These are phyloP conservation scores for Perilla frutescens DNA, from an alignment of 257 asterid species.

Conservation along the genomic window DNA sequence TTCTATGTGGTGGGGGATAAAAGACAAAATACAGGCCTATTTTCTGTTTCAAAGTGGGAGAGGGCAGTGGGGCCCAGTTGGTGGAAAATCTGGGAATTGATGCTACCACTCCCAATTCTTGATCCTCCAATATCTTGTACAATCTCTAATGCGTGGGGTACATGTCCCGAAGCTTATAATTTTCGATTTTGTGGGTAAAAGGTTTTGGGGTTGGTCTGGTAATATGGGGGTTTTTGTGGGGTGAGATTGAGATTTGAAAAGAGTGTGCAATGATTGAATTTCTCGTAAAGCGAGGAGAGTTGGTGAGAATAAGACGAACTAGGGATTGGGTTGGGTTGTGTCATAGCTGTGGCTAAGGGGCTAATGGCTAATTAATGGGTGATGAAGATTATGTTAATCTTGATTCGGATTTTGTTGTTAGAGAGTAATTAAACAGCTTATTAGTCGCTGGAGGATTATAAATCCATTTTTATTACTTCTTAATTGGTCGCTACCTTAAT, in stretches of 20 bases:
- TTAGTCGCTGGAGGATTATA: constrained; percentile 7
- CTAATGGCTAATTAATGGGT: constrained; percentile 13
- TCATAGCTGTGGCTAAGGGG: constrained; percentile 22
- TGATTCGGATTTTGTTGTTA: background rate
- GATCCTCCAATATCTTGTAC: constrained; percentile 25
- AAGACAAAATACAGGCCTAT: constrained; percentile 43
- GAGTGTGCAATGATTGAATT: constrained; percentile 41
- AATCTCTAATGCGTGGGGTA: background rate
- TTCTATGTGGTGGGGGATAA: constrained; percentile 43
- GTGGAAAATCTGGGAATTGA: constrained; percentile 32
- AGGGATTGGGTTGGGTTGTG: constrained; percentile 35
- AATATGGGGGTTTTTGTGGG: constrained; percentile 9
- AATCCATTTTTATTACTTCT: constrained; percentile 20
- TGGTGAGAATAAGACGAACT: constrained; percentile 40
- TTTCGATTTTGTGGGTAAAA: background rate
- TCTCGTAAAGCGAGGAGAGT: constrained; percentile 43
- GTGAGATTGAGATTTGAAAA: constrained; percentile 12
- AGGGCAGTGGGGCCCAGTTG: constrained; percentile 41
- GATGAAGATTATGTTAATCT: constrained; percentile 13
- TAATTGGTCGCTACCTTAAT: background rate
- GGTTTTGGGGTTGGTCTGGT: background rate
- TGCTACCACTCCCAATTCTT: constrained; percentile 30
- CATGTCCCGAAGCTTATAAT: background rate
- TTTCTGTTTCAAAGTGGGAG: constrained; percentile 48
- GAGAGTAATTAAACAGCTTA: constrained; percentile 22